Conservation (phyloP, 805 yeast genomes). For the Lipomyces yamanashiensis region DNA sequence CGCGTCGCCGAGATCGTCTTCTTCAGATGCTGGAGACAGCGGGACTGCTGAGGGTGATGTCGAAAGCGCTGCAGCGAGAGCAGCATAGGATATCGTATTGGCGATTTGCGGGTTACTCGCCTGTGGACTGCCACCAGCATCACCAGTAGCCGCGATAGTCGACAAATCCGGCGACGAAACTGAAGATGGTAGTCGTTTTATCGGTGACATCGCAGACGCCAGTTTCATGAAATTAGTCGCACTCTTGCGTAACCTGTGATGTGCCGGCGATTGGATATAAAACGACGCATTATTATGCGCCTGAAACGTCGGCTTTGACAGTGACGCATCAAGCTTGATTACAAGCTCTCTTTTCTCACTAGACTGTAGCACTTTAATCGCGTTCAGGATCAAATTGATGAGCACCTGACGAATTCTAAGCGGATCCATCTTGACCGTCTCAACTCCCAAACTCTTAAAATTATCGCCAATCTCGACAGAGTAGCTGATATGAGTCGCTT, state of each 20-base stretch:
- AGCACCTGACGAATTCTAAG: slow-evolving; percentile 89
- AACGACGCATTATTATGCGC: slow-evolving; percentile 24
- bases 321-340: slow-evolving; percentile 31
- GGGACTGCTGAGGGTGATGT: slow-evolving; percentile 14
- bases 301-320: slow-evolving; percentile 21
- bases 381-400: slow-evolving; percentile 89
- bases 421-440: slow-evolving; percentile 78
- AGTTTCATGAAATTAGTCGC: slow-evolving; percentile 3
- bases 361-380: slow-evolving; percentile 90
- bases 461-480: slow-evolving; percentile 53
- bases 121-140: background rate
- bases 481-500: slow-evolving; percentile 72
- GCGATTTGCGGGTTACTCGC: background rate
- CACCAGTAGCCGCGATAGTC: background rate
- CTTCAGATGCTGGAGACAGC: background rate
- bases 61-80: slow-evolving; percentile 31
- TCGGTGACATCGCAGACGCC: slow-evolving; percentile 14
- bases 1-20: background rate
- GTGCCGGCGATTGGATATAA: slow-evolving; percentile 14
- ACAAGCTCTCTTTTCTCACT: slow-evolving; percentile 66
- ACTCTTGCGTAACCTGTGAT: background rate
- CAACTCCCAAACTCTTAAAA: slow-evolving; percentile 11
- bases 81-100: slow-evolving; percentile 26
- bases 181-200: background rate
- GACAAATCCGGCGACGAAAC: slow-evolving; percentile 8